Evolutionary conservation across 495 filamentous ascomycete species (phyloP), one percentile per base, ranked within the genome.

Genomic region (Annulohypoxylon stygium): DNA sequence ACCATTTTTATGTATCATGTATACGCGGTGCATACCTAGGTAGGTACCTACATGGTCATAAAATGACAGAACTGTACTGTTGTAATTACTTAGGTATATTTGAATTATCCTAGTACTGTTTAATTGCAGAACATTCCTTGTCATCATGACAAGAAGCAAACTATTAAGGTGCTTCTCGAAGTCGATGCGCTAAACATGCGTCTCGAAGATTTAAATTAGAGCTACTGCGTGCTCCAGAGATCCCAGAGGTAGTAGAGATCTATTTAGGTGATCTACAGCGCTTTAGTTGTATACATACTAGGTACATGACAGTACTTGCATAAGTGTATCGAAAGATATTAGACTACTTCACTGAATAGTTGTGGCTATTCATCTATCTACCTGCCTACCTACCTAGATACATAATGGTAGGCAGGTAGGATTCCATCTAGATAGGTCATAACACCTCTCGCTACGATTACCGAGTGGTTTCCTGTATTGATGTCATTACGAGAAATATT

Each of bases 201-300:
- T 47, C 47, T 64, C 34, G 12, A 30, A 39, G 10, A 61, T 66
- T 43, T 7, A 9, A 41, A 47, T 61, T 33, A 20, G 16, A 53
- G 14, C 18, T 58, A n/a, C 23, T 45, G 54, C 20, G 62, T 58
- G 10, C 23, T 45, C 61, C 20, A 66, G 39, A 58, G 59, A 75
- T 75, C 67, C 60, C 48, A 25, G 11, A 20, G 61, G 67, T 70
- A 51, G 53, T 55, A 41, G 10, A 8, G 67, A 75, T 70, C 72
- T 71, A 45, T 64, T 57, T 51, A 63, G 60, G 34, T 64, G 72
- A 75, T 75, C 63, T 71, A 75, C 58, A 53, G 36, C 45, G 54
- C 51, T 36, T 67, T 47, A 53, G 43, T 18, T 67, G 53, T 45
- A 54, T 71, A 7, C 20, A 43, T 37, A 45, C 37, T 39, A 36